Conservation (phyloP, 257 asterid species). For the Misopates orontium region DNA sequence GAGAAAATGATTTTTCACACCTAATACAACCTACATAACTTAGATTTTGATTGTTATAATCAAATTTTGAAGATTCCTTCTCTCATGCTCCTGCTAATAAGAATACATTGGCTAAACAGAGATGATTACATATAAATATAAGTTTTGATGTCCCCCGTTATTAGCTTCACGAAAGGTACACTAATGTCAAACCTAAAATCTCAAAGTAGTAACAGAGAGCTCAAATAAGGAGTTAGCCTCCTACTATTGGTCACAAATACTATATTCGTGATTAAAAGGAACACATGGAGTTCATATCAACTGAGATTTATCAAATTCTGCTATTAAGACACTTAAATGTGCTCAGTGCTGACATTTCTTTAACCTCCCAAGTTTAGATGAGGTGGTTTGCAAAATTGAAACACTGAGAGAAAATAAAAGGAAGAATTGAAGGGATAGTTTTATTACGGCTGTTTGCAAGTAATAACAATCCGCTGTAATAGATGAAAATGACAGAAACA, state of each 20-base stretch:
- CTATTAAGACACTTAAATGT: constrained; percentile 10
- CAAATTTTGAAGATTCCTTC: constrained; percentile 15
- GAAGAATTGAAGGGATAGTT: not conserved
- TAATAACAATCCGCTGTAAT: constrained; percentile 7
- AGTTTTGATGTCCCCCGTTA: not conserved
- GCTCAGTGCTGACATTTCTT: constrained; percentile 23
- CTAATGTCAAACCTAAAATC: not conserved
- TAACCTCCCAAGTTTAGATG: not conserved
- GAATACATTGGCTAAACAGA: not conserved
- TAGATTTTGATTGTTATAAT: constrained; percentile 14
- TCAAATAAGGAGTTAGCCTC: not conserved
- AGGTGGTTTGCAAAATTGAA: constrained; percentile 8
- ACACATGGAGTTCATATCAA: constrained; percentile 8
- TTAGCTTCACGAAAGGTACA: not conserved
- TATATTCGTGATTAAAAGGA: constrained; percentile 5
- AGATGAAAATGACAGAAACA: constrained; percentile 20
- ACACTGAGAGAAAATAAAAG: constrained; percentile 1
- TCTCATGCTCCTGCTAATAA: constrained; percentile 19
- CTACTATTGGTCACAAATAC: constrained; percentile 16
- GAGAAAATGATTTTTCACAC: not conserved
- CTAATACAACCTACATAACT: constrained; percentile 23
- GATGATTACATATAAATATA: constrained; percentile 6
- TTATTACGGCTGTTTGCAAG: not conserved
- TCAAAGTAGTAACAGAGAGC: not conserved
- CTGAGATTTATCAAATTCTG: constrained; percentile 2